Base-by-base conservation (phyloP, 1,284 basidiomycete genomes). In the Marasmius oreades region DNA sequence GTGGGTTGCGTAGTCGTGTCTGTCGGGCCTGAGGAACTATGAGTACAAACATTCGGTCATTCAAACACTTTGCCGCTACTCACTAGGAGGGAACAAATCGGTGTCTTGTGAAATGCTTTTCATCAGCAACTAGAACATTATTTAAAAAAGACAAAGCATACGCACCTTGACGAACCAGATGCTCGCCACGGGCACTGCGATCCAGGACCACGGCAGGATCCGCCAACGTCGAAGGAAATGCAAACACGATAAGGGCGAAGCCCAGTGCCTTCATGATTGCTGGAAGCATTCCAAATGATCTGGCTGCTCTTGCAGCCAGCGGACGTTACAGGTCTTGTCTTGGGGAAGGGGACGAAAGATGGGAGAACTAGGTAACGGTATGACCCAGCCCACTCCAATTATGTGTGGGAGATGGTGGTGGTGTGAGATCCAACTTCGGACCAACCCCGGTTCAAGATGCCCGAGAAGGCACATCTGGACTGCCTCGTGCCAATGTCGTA, bases 91-190 rank as follows among this genome's bases (percentile, higher is more conserved):
- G 7, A 26, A 26, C 6, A 24, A 3, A 31, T 2, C 33, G 2
- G 24, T 50, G 14, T 33, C 47, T 50, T 31, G 10, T 31, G 5
- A 31, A 31, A 26, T 7, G 26, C n/a, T 12, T 11, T 28, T 18
- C 24, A 33, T 50, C 47, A 50, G 28, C 18, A 14, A 18, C 12
- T 28, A 10, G 18, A 31, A 12, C 7, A 10, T 20, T 50, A 20
- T 2, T n/a, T n/a, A 7, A 18, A n/a, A 20, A 2, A 31, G 6
- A 50, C 18, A 11, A 10, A 16, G 14, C n/a, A 11, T 31, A 50
- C 47, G n/a, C 16, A 50, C 47, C 47, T 50, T 50, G 47, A 16
- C 47, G 47, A 33, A 26, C 47, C 8, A 50, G 14, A 28, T 50
- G 24, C 18, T 33, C 47, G 14, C 47, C 47, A 14, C 26, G 23